Evolutionary conservation across 306 rosid species (phyloP).

Genomic region (Acacia melanoxylon): DNA sequence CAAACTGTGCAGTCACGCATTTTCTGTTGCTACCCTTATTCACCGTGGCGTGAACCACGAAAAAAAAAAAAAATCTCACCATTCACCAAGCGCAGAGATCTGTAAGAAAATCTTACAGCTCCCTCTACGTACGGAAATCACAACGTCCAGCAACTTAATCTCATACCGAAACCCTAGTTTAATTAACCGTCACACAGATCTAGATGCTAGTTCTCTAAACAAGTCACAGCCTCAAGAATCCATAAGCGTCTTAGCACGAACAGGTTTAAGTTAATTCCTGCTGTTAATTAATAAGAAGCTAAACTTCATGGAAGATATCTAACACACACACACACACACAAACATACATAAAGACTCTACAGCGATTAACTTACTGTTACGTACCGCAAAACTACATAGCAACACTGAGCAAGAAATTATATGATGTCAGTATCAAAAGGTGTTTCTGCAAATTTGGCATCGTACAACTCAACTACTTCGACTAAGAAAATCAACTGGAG

Average conservation of each 20-base stretch:
- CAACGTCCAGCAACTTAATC: neutral
- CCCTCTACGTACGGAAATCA: neutral
- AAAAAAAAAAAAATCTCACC: neutral
- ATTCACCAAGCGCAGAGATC: conserved; percentile 15
- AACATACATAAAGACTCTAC: neutral
- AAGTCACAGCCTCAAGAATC: neutral
- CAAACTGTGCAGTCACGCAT: conserved; percentile 37
- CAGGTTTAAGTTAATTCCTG: neutral
- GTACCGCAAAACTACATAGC: neutral
- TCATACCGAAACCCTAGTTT: conserved; percentile 31
- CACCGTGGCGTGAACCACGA: conserved; percentile 12
- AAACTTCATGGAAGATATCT: neutral
- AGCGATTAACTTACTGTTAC: neutral
- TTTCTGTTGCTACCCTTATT: conserved; percentile 31
- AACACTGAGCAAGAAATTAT: neutral
- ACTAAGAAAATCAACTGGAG: neutral
- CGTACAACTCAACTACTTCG: neutral
- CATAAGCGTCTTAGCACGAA: neutral
- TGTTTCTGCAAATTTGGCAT: neutral
- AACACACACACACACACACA: neutral
- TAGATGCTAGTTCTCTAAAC: neutral
- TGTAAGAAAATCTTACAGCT: neutral
- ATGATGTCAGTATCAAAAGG: neutral
- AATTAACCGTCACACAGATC: conserved; percentile 13
- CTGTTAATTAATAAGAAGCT: neutral